A percentile compares a stretch with the other conserved stretches of the same genome.
These are phyloP conservation scores for Penicillium italicum DNA, from an alignment of 2,329 filamentous ascomycete genomes.

Conservation along the genomic window DNA sequence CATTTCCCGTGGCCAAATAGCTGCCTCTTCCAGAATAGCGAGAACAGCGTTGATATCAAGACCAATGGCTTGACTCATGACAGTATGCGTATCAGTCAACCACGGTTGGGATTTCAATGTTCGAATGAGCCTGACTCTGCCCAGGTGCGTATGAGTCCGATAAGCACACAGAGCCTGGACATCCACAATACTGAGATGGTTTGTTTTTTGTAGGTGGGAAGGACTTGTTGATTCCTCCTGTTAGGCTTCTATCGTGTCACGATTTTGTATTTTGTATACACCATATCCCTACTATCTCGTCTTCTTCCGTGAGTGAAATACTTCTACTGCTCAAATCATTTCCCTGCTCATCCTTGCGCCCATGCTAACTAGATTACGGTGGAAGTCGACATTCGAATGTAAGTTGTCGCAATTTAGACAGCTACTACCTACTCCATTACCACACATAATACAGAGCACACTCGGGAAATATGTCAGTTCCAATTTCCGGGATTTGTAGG, in stretches of 20 bases:
- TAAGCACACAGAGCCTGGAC: neutral
- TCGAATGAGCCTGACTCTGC: neutral
- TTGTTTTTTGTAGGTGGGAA: neutral
- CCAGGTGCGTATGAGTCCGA: neutral
- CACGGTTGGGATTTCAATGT: neutral
- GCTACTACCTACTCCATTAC: neutral
- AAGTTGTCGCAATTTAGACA: neutral
- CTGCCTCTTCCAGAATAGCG: too few species aligned
- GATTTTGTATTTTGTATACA: neutral
- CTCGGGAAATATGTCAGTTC: neutral
- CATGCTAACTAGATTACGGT: neutral
- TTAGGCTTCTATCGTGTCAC: neutral
- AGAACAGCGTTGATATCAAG: neutral
- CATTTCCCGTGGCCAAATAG: slow-evolving; percentile 27
- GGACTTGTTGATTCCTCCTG: neutral
- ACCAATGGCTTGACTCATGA: neutral
- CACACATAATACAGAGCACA: neutral
- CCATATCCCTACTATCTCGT: neutral
- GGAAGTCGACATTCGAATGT: neutral
- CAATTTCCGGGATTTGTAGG: slow-evolving; percentile 31
- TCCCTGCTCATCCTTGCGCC: neutral
- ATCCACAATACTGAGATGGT: neutral
- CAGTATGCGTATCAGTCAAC: neutral
- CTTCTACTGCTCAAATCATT: neutral
- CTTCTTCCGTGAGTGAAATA: neutral